Conservation (phyloP, 345 rosid genomes). For the Dipteronia sinensis region DNA sequence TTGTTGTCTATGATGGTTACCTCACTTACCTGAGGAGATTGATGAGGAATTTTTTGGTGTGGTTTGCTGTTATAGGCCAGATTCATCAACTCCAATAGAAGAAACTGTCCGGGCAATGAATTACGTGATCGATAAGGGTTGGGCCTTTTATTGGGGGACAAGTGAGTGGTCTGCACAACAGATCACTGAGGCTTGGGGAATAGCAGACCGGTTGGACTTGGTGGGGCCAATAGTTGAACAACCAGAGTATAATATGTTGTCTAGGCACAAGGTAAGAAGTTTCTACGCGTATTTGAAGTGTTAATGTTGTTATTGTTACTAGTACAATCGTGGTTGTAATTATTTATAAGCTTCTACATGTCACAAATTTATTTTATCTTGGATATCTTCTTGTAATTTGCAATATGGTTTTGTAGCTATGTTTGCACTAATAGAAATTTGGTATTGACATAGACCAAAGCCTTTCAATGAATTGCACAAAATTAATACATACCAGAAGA, state of each 20-base stretch:
- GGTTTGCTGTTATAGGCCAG: conserved; percentile 62
- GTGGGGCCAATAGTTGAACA: conserved; percentile 98
- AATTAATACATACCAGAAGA: neutral
- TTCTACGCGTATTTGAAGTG: neutral
- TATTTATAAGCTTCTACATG: neutral
- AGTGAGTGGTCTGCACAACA: conserved; percentile 99
- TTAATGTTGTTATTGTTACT: neutral
- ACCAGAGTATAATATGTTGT: conserved; percentile 86
- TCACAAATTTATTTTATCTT: neutral
- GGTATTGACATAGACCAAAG: neutral
- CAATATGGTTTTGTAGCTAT: neutral
- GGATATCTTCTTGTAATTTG: neutral
- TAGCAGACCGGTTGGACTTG: conserved; percentile 81
- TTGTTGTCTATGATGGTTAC: neutral
- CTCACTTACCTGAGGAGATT: neutral
- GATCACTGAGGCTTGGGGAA: conserved; percentile 96
- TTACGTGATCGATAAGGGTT: conserved; percentile 90
- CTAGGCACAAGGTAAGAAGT: conserved; percentile 81
- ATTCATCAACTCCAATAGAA: conserved; percentile 80
- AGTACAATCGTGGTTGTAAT: neutral
- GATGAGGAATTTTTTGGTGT: conserved; percentile 1
- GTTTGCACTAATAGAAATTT: neutral
- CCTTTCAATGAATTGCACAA: neutral
- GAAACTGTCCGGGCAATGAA: conserved; percentile 99
- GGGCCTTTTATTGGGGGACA: conserved; percentile 99